Percentiles rank a stretch among this genome's conserved stretches.
phyloP scores from a whole-genome alignment of 73 alveolate species.

The Symbiodinium natans region DNA sequence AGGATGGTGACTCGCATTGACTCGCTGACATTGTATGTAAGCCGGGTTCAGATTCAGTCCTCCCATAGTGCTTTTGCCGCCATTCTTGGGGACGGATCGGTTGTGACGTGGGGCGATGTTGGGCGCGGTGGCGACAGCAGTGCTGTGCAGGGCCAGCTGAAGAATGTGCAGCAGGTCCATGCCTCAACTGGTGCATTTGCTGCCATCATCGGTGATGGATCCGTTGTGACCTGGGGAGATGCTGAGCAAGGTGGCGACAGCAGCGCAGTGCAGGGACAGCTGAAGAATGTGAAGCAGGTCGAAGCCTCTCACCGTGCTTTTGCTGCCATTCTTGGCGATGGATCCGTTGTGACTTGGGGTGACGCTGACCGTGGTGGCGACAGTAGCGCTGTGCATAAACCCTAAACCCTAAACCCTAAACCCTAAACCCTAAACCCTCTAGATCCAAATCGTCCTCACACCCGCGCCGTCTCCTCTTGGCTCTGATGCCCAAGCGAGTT shows the following conservation, averaged over 20 bases:
- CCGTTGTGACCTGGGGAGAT: not conserved
- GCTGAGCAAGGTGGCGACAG: not conserved
- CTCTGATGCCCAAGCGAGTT: too few species aligned
- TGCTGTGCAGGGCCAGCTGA: not conserved
- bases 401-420: too few species aligned
- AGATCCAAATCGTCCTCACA: too few species aligned
- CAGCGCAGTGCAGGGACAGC: not conserved
- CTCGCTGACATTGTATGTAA: not conserved
- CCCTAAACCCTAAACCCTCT: too few species aligned
- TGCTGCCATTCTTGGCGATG: not conserved
- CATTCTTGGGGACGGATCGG: not conserved
- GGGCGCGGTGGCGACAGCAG: not conserved
- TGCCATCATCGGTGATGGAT: not conserved
- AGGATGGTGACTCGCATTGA: not conserved
- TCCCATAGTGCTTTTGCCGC: not conserved
- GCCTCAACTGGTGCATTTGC: not conserved
- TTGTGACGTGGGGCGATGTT: not conserved
- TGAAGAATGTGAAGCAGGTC: not conserved
- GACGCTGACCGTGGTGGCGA: not conserved
- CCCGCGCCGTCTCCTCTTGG: too few species aligned
- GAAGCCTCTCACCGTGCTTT: not conserved
- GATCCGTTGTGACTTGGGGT: not conserved
- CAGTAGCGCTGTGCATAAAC: not conserved
- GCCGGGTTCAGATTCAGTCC: not conserved
- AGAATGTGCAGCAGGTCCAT: not conserved